Percentiles rank a stretch among this genome's conserved stretches.
Conservation (phyloP, 2,329 filamentous ascomycete genomes). For the Arachnopeziza araneosa region DNA sequence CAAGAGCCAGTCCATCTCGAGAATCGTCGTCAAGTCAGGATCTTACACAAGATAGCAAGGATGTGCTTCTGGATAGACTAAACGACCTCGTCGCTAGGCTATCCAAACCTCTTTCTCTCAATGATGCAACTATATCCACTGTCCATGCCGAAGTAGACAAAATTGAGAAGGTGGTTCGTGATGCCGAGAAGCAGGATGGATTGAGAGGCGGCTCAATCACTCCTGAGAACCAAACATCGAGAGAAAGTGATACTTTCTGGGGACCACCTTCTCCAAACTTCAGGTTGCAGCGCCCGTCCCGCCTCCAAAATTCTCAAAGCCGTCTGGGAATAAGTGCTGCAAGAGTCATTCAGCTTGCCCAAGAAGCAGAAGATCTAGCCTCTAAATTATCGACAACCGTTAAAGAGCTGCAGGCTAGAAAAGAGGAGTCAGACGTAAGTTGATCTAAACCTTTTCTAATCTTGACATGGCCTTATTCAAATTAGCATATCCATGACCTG, state of each 20-base stretch:
- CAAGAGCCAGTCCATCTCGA: constrained; percentile 8
- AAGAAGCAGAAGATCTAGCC: constrained; percentile 42
- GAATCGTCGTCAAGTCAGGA: constrained; percentile 12
- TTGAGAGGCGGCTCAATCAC: background rate
- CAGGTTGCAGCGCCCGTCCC: constrained; percentile 15
- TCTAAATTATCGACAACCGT: constrained; percentile 45
- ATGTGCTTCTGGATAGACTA: constrained; percentile 31
- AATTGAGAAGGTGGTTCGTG: constrained; percentile 30
- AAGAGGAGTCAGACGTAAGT: constrained; percentile 54
- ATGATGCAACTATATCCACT: constrained; percentile 26
- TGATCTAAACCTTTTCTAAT: background rate
- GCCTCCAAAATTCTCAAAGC: background rate
- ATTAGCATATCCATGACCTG: constrained; percentile 55
- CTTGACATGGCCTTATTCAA: background rate
- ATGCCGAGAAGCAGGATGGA: background rate
- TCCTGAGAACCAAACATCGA: constrained; percentile 1
- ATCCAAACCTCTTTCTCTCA: constrained; percentile 24
- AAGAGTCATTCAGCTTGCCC: constrained; percentile 34
- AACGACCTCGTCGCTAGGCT: constrained; percentile 30
- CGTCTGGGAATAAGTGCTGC: constrained; percentile 11
- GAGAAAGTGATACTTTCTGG: constrained; percentile 19
- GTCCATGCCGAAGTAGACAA: constrained; percentile 34
- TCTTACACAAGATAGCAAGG: constrained; percentile 27
- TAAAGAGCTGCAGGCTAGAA: constrained; percentile 46
- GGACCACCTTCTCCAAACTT: constrained; percentile 20